Evolutionary conservation across 2,329 filamentous ascomycete genomes (phyloP).

Genomic region (Leptoxyphium fumago): DNA sequence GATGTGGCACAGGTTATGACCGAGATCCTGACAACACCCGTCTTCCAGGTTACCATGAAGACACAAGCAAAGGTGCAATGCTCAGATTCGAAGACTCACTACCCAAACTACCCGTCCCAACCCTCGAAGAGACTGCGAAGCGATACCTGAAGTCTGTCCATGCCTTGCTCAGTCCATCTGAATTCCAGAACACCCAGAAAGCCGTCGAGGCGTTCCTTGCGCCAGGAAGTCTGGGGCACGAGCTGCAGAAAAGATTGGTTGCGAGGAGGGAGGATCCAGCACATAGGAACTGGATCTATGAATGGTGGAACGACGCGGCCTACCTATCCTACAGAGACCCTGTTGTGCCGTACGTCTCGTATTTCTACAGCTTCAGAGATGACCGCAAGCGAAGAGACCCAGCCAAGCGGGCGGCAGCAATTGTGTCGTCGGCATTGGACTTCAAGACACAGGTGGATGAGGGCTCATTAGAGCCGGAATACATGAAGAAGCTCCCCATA

Average conservation of each 20-base stretch:
- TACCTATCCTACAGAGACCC: constrained; percentile 91
- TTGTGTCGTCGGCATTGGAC: constrained; percentile 70
- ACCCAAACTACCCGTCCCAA: constrained; percentile 62
- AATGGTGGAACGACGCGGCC: constrained; percentile 96
- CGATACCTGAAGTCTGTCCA: constrained; percentile 70
- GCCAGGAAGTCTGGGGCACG: constrained; percentile 68
- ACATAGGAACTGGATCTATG: constrained; percentile 82
- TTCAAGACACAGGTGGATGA: constrained; percentile 88
- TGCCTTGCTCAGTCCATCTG: constrained; percentile 52
- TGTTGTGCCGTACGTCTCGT: constrained; percentile 93
- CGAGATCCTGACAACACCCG: background rate
- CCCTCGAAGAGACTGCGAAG: constrained; percentile 65
- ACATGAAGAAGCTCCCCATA: constrained; percentile 95
- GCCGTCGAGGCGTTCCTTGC: constrained; percentile 79
- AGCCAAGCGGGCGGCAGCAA: constrained; percentile 80
- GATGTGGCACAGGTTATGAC: constrained; percentile 1
- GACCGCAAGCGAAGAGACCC: constrained; percentile 79
- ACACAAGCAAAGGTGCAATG: constrained; percentile 65
- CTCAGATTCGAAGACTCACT: constrained; percentile 78
- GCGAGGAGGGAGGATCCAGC: constrained; percentile 67
- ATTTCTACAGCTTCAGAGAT: constrained; percentile 97
- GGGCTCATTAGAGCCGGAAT: constrained; percentile 80
- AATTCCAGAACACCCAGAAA: constrained; percentile 60
- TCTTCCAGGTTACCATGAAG: constrained; percentile 57
- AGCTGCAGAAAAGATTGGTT: constrained; percentile 75